Base-by-base conservation (phyloP, 495 filamentous ascomycete genomes). In the Mytilinidion resinicola region DNA sequence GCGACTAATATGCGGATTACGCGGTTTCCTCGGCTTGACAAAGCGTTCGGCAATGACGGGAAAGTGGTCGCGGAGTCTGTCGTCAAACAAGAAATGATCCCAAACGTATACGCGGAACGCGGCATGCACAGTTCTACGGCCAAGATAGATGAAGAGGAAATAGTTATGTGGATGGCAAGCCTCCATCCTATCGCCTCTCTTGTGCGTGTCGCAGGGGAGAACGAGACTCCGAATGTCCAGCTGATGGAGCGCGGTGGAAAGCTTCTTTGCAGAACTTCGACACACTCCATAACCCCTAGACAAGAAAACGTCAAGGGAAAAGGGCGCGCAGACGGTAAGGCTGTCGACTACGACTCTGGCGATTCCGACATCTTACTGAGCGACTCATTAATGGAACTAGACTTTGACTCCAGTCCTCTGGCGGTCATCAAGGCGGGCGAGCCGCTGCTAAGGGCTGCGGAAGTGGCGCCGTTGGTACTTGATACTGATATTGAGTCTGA, bases 1-100 rank as follows among this genome's bases (percentile, higher is more conserved):
- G 39, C 48, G 36, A 25, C 20, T 0, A 46, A n/a, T 7, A 54
- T 65, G 30, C 52, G 57, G 10, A 42, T 66, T 14, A 47, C 41
- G 17, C 14, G 10, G 19, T 53, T 46, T 39, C 59, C 59, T 17
- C 43, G 53, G 38, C 56, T 25, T 36, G 20, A n/a, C 11, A 56
- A 61, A 47, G n/a, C 41, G 41, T 55, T 37, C n/a, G 51, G 17
- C 20, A n/a, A 34, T 1, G 42, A 36, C 11, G 43, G 35, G 6
- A 20, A 19, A 15, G 30, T 17, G 37, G 34, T 53, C 0, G 51
- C 34, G 51, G 15, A 51, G 34, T 19, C 9, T 9, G 17, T 7
- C 30, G 5, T 51, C 7, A 46, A 46, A 12, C 42, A 46, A 25
- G 9, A 9, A 1, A 1, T 8, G 8, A 44, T 7, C 41, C 14